Evolutionary conservation across 2,329 filamentous ascomycete genomes (phyloP).

Genomic region (Decorospora gaudefroyi): DNA sequence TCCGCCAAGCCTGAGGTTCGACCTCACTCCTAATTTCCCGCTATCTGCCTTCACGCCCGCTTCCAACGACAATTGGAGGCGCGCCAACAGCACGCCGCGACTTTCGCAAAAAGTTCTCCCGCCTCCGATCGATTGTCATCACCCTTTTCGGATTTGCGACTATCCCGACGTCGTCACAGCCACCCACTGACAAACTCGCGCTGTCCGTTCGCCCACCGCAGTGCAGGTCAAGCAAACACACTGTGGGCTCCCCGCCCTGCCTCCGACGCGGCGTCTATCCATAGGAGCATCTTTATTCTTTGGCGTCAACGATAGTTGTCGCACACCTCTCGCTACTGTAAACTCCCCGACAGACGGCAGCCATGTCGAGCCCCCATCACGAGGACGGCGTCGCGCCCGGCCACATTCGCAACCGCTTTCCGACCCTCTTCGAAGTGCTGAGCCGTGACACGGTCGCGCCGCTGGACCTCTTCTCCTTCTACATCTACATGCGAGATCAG

Average conservation of each 20-base stretch:
- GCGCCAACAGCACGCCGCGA: slow-evolving; percentile 26
- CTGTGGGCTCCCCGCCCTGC: slow-evolving; percentile 29
- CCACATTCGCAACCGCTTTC: slow-evolving; percentile 74
- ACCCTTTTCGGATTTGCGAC: slow-evolving; percentile 7
- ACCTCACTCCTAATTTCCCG: slow-evolving; percentile 44
- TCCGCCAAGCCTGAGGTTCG: slow-evolving; percentile 39
- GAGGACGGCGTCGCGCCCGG: slow-evolving; percentile 11
- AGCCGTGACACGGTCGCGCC: slow-evolving; percentile 92
- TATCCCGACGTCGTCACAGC: not conserved
- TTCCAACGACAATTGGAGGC: slow-evolving; percentile 32
- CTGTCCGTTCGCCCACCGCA: slow-evolving; percentile 25
- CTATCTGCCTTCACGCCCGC: slow-evolving; percentile 28
- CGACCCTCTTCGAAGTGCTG: slow-evolving; percentile 93
- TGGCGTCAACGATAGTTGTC: slow-evolving; percentile 20
- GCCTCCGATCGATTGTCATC: slow-evolving; percentile 6
- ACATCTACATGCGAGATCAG: slow-evolving; percentile 99
- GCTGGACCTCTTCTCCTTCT: slow-evolving; percentile 97
- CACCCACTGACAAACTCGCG: not conserved
- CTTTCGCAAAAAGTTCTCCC: slow-evolving; percentile 12
- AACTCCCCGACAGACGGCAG: slow-evolving; percentile 9
- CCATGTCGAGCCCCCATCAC: slow-evolving; percentile 32
- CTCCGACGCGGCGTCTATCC: slow-evolving; percentile 26
- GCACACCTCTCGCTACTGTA: slow-evolving; percentile 23
- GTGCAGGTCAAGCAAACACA: slow-evolving; percentile 11
- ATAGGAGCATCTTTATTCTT: slow-evolving; percentile 27